Evolutionary conservation across 108 stramenopile genomes (phyloP), one percentile per base, ranked within the genome.

Genomic region (Seminavis robusta): DNA sequence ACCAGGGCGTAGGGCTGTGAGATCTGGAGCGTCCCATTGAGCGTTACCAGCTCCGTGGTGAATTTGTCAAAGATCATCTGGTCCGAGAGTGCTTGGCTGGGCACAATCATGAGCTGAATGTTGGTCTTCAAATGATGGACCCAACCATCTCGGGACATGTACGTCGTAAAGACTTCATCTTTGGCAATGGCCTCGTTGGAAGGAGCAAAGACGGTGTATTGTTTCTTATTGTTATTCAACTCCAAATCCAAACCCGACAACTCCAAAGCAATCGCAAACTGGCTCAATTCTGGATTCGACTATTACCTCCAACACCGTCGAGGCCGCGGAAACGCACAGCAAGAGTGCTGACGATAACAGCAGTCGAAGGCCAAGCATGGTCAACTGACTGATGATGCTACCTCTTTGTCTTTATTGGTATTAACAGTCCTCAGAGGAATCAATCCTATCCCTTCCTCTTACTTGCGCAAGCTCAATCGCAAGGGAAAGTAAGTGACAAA

Each of bases 161-260:
- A 59, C 26, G 33, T 17, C 20, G 16, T 23, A 45, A 59, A 28
- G 27, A 21, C 28, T 27, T n/a, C 15, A 46, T 47, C 23, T 4
- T 27, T 45, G 28, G 15, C 19, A 20, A 59, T 33, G 29, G 45
- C 57, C 3, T 46, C 3, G 23, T 59, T 46, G 20, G 42, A 20
- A 20, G 57, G 57, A 27, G 57, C 57, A 45, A 59, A 47, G 43
- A 59, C 43, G 28, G 57, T 59, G 17, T 30, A 45, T 16, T 45
- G 29, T 30, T 28, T 25, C 15, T 11, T 29, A 1, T 2, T 4
- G 23, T 59, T 44, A 28, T 59, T 32, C 16, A 59, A 21, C 4
- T 31, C 8, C 7, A 28, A 11, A 17, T 59, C 57, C 17, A 59
- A n/a, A n/a, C n/a, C n/a, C n/a, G n/a, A n/a, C n/a, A n/a, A n/a